A percentile compares a stretch with the other conserved stretches of the same genome.
phyloP scores from a whole-genome alignment of 768 basidiomycete genomes.

The Termitomyces sp. region DNA sequence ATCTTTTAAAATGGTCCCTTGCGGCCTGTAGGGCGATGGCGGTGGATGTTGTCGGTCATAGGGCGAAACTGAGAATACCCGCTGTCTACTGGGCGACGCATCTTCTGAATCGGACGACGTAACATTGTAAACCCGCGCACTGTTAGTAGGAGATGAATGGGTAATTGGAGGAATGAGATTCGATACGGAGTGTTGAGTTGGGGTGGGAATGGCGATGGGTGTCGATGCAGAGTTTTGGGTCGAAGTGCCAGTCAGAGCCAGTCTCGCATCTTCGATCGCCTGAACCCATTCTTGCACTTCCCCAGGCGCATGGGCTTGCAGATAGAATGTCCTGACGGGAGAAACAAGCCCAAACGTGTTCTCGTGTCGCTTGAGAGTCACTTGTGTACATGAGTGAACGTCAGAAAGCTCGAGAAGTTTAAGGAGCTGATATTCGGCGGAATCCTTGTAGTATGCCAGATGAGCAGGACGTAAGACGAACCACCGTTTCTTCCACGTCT shows the following conservation, averaged over 20 bases:
- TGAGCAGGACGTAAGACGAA: slow-evolving; percentile 92
- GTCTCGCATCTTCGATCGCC: slow-evolving; percentile 74
- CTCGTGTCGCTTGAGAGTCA: slow-evolving; percentile 83
- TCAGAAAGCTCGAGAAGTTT: slow-evolving; percentile 83
- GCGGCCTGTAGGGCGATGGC: slow-evolving; percentile 39
- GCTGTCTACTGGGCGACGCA: slow-evolving; percentile 42
- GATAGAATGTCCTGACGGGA: slow-evolving; percentile 83
- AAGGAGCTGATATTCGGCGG: slow-evolving; percentile 90
- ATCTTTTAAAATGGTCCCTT: slow-evolving; percentile 38
- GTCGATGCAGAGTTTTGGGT: slow-evolving; percentile 50
- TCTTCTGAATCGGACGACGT: slow-evolving; percentile 84
- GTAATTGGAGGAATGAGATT: slow-evolving; percentile 31
- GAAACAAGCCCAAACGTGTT: slow-evolving; percentile 93
- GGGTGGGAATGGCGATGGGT: slow-evolving; percentile 49
- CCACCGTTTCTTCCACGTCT: slow-evolving; percentile 99
- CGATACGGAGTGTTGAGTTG: slow-evolving; percentile 21
- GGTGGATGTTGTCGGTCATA: slow-evolving; percentile 35
- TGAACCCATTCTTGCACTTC: slow-evolving; percentile 82
- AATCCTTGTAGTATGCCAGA: slow-evolving; percentile 94
- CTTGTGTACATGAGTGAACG: slow-evolving; percentile 84
- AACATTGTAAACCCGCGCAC: slow-evolving; percentile 38
- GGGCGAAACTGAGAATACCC: slow-evolving; percentile 38
- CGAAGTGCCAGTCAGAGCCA: slow-evolving; percentile 55
- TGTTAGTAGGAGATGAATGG: slow-evolving; percentile 43
- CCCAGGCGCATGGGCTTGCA: slow-evolving; percentile 67